These are phyloP conservation scores for Heliamphora pulchella DNA, from an alignment of 179 eudicot species.

Conservation along the genomic window DNA sequence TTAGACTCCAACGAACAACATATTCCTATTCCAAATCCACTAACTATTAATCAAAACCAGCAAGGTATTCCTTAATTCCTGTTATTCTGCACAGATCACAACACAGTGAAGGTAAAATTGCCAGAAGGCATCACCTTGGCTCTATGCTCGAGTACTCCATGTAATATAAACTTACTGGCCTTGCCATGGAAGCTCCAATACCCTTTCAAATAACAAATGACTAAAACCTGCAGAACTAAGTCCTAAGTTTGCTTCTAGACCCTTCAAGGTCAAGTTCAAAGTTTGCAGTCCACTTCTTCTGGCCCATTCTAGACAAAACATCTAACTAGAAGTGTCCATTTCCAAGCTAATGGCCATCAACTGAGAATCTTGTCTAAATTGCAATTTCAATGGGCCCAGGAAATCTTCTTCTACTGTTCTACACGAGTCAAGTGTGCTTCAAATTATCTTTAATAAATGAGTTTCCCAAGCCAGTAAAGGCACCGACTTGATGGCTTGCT, in stretches of 20 bases:
- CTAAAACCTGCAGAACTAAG: not conserved
- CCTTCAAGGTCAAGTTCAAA: not conserved
- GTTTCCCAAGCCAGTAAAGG: not conserved
- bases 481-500: not conserved
- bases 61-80: not conserved
- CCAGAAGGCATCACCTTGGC: not conserved
- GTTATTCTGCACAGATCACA: not conserved
- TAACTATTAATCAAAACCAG: not conserved
- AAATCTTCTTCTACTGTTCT: no score
- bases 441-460: not conserved
- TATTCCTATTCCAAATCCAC: not conserved
- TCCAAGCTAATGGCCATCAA: not conserved
- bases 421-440: not conserved
- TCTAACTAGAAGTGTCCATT: not conserved
- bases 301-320: not conserved
- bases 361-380: not conserved
- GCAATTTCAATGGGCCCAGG: not conserved
- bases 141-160: not conserved
- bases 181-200: not conserved
- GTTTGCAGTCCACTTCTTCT: not conserved
- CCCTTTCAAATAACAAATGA: not conserved
- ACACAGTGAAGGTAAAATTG: not conserved
- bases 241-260: no score
- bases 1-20: not conserved
- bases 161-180: not conserved